Evolutionary conservation across 345 rosid species (phyloP).

Genomic region (Moricandia moricandioides): DNA sequence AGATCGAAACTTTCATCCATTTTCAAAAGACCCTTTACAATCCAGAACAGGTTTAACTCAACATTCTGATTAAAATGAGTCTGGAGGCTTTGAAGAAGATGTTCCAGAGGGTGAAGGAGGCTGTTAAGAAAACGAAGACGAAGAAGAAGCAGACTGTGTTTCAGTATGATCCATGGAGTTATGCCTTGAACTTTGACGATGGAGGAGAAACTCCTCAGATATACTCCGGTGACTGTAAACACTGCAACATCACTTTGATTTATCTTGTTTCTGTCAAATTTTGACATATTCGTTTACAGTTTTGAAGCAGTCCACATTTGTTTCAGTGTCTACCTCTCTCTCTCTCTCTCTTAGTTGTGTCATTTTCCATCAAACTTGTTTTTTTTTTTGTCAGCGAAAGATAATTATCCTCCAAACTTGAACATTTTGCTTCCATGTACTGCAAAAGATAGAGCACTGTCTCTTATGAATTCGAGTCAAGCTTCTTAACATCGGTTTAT

Average conservation of each 20-base stretch:
- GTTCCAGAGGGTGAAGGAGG: conserved; percentile 23
- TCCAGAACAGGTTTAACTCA: neutral
- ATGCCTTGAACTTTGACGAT: conserved; percentile 78
- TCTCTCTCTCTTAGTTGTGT: neutral
- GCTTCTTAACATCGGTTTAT: neutral
- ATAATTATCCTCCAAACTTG: neutral
- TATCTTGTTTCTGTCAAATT: conserved; percentile 47
- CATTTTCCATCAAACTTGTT: conserved; percentile 15
- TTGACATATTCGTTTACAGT: conserved; percentile 17
- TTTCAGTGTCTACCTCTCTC: conserved; percentile 2
- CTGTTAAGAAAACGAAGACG: conserved; percentile 22
- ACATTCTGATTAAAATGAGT: conserved; percentile 20
- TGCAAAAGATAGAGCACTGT: neutral
- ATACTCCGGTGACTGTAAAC: conserved; percentile 22
- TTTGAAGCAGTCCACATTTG: conserved; percentile 15
- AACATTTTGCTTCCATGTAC: conserved; percentile 5
- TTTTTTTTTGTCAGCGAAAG: neutral
- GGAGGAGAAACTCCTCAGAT: conserved; percentile 37
- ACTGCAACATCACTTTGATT: conserved; percentile 35
- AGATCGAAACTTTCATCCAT: conserved; percentile 19
- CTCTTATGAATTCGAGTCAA: neutral
- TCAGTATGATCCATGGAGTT: conserved; percentile 94
- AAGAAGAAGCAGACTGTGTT: conserved; percentile 46
- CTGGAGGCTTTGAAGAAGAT: conserved; percentile 26
- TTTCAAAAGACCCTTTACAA: neutral